Percentiles rank a stretch among this genome's conserved stretches.
Conservation (phyloP, 208 protist species). For the Acanthamoeba lugdunensis region DNA sequence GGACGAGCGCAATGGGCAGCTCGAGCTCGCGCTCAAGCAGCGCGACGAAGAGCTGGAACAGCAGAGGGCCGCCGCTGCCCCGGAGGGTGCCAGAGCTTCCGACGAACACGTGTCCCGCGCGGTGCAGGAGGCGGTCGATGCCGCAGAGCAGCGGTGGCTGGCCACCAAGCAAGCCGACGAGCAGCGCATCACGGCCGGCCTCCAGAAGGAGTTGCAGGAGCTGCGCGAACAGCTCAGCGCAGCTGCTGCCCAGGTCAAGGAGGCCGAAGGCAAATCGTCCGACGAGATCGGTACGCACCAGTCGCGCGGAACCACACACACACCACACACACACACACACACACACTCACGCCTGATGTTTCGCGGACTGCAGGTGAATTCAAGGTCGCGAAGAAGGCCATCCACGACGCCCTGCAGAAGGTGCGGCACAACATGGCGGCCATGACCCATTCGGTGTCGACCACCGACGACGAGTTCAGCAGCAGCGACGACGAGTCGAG, state of each 20-base stretch:
- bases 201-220: not conserved
- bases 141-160: not conserved
- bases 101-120: not conserved
- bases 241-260: not conserved
- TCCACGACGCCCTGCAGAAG: constrained; percentile 26
- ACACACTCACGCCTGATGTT: not conserved
- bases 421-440: constrained; percentile 37
- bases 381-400: not conserved
- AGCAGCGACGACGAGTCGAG: not conserved
- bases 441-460: not conserved
- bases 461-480: constrained; percentile 8
- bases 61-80: not conserved
- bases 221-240: not conserved
- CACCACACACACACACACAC: not conserved
- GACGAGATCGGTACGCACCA: not conserved
- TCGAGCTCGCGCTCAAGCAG: not conserved
- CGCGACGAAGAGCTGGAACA: not conserved
- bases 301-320: not conserved
- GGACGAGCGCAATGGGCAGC: not conserved
- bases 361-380: not conserved
- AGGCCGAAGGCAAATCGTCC: not conserved
- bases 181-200: not conserved
- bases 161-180: not conserved
- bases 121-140: not conserved
- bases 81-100: not conserved